phyloP scores from a whole-genome alignment of 2,329 filamentous ascomycete genomes.

The Alternaria brassicicola region DNA sequence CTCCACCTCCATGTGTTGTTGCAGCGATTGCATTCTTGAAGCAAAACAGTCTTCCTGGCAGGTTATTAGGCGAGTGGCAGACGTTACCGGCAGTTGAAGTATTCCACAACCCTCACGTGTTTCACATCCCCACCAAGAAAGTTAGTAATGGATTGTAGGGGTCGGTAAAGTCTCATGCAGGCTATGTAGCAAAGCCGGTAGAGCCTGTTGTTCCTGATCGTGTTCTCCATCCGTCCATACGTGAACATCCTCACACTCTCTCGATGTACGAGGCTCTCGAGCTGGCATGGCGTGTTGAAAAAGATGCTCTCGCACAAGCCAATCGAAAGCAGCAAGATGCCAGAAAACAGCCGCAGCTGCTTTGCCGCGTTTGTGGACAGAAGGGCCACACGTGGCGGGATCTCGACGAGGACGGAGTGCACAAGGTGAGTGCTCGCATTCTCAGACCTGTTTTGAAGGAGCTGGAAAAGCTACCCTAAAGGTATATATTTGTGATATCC shows the following conservation, averaged over 20 bases:
- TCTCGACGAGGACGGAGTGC: not conserved
- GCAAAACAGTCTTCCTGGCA: constrained; percentile 24
- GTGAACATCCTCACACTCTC: not conserved
- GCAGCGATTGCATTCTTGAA: constrained; percentile 23
- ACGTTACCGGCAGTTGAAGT: constrained; percentile 15
- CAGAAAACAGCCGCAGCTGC: not conserved
- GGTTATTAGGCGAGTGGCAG: constrained; percentile 23
- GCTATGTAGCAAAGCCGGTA: not conserved
- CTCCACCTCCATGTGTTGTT: constrained; percentile 15
- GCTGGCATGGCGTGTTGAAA: not conserved
- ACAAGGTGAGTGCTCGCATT: not conserved
- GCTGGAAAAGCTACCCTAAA: not conserved
- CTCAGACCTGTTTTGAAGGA: not conserved
- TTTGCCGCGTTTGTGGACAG: not conserved
- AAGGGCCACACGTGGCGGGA: not conserved
- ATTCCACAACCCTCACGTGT: constrained; percentile 3
- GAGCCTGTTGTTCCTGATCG: not conserved
- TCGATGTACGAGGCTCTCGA: not conserved
- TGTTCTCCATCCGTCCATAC: not conserved
- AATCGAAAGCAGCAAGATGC: not conserved
- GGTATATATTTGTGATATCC: not conserved
- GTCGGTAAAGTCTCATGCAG: not conserved
- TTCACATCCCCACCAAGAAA: not conserved
- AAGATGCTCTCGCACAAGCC: not conserved
- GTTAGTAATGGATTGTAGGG: constrained; percentile 6